Percentiles rank a stretch among this genome's conserved stretches.
Conservation (phyloP, 2,329 filamentous ascomycete species). For the Phaeosphaeriaceae sp. region DNA sequence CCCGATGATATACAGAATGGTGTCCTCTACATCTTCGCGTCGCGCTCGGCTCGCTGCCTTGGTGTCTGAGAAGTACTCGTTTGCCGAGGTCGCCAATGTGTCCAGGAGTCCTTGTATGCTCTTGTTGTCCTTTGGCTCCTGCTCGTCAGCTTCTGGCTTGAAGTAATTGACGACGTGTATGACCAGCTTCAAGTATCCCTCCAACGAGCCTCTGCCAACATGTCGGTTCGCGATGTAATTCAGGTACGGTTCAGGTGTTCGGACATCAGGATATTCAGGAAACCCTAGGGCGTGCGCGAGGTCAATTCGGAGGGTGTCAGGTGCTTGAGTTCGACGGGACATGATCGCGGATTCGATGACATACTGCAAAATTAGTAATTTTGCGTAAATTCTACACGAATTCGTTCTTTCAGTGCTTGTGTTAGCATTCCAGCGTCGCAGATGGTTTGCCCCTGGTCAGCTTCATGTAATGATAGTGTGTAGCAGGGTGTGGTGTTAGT, state of each 20-base stretch:
- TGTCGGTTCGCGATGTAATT: slow-evolving; percentile 25
- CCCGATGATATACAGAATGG: slow-evolving; percentile 26
- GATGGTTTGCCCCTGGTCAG: not conserved
- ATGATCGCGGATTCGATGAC: not conserved
- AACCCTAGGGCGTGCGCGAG: slow-evolving; percentile 21
- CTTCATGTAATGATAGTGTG: not conserved
- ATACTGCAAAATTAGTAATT: not conserved
- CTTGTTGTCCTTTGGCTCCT: not conserved
- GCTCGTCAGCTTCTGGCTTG: not conserved
- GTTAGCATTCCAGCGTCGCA: not conserved
- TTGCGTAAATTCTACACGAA: not conserved
- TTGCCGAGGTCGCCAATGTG: not conserved
- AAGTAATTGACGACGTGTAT: slow-evolving; percentile 21
- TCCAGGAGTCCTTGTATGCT: not conserved
- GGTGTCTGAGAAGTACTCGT: slow-evolving; percentile 9
- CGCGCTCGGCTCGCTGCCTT: slow-evolving; percentile 5
- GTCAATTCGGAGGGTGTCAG: slow-evolving; percentile 6
- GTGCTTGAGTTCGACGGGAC: not conserved
- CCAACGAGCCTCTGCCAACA: slow-evolving; percentile 9
- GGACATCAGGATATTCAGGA: slow-evolving; percentile 9
- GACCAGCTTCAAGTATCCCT: slow-evolving; percentile 18
- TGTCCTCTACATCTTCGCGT: slow-evolving; percentile 23
- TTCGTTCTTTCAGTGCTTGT: not conserved
- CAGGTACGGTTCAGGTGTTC: slow-evolving; percentile 21
- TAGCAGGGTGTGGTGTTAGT: slow-evolving; percentile 3